A percentile compares a stretch with the other conserved stretches of the same genome.
Evolutionary conservation across 148 eudicot species (phyloP).

Genomic region (Polygonum aviculare): DNA sequence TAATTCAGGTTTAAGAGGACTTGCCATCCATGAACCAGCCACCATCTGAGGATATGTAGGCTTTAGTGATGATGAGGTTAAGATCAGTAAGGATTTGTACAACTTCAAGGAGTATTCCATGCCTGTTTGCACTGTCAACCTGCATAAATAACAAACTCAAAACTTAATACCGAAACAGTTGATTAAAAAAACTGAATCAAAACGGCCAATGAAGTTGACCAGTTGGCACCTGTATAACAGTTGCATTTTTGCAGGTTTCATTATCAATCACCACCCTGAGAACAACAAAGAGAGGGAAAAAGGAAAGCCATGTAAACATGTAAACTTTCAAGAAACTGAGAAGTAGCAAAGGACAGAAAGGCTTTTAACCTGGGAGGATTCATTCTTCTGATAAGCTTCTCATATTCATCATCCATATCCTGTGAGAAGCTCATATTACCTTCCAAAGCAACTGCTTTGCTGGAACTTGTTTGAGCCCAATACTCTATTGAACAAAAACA

Average conservation of each 20-base stretch:
- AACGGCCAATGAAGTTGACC: neutral
- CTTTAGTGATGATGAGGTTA: conserved; percentile 64
- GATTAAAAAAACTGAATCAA: neutral
- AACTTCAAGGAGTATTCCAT: conserved; percentile 82
- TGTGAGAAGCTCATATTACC: conserved; percentile 50
- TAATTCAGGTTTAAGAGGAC: neutral
- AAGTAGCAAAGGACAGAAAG: neutral
- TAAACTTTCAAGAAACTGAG: neutral
- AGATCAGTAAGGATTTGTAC: conserved; percentile 94
- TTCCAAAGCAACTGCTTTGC: conserved; percentile 28
- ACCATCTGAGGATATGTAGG: conserved; percentile 98
- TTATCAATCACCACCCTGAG: conserved; percentile 88
- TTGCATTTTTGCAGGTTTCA: conserved; percentile 78
- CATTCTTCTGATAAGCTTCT: conserved; percentile 89
- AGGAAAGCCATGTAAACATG: neutral
- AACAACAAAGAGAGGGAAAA: conserved; percentile 9
- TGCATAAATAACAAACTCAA: conserved; percentile 20
- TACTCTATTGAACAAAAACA: neutral
- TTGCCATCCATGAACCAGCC: conserved; percentile 96
- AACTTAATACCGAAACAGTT: conserved; percentile 4
- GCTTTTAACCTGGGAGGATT: conserved; percentile 69
- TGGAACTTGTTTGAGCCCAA: conserved; percentile 11
- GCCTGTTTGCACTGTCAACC: conserved; percentile 91
- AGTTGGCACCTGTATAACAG: conserved; percentile 65
- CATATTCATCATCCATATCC: conserved; percentile 77